Conservation (phyloP, 2,329 filamentous ascomycete species). For the Blastomyces percursus region DNA sequence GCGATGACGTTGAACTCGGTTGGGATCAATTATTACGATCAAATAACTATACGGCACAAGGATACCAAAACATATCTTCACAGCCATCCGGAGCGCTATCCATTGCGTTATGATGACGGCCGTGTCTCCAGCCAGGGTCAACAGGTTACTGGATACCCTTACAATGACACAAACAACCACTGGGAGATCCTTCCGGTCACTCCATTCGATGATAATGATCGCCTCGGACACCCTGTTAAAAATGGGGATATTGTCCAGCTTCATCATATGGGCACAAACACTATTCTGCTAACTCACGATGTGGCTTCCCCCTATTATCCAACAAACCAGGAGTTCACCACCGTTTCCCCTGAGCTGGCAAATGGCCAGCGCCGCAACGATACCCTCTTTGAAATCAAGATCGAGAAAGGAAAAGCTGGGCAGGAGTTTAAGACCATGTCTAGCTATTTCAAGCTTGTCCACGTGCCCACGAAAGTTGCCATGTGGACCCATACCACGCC, state of each 20-base stretch:
- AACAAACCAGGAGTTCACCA: constrained; percentile 98
- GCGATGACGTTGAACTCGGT: constrained; percentile 78
- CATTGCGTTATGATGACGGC: constrained; percentile 91
- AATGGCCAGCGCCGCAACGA: constrained; percentile 68
- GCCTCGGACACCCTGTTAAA: constrained; percentile 55
- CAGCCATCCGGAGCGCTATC: constrained; percentile 81
- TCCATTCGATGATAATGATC: constrained; percentile 42
- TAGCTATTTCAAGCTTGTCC: constrained; percentile 90
- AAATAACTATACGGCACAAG: constrained; percentile 82
- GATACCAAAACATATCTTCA: constrained; percentile 95
- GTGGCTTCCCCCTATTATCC: constrained; percentile 93
- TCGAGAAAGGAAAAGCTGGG: constrained; percentile 70
- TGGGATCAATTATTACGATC: constrained; percentile 81
- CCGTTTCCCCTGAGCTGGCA: constrained; percentile 60
- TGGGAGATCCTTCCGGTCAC: constrained; percentile 79
- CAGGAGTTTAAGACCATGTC: constrained; percentile 85
- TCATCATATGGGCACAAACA: constrained; percentile 75
- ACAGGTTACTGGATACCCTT: constrained; percentile 95
- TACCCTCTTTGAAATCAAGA: constrained; percentile 81
- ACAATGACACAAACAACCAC: constrained; percentile 97
- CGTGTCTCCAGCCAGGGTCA: constrained; percentile 95
- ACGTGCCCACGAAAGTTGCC: constrained; percentile 87
- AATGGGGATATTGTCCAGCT: constrained; percentile 81
- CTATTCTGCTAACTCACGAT: constrained; percentile 81
- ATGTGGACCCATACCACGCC: constrained; percentile 98